Evolutionary conservation across 306 rosid species (phyloP).

Genomic region (Trichosanthes truncata): DNA sequence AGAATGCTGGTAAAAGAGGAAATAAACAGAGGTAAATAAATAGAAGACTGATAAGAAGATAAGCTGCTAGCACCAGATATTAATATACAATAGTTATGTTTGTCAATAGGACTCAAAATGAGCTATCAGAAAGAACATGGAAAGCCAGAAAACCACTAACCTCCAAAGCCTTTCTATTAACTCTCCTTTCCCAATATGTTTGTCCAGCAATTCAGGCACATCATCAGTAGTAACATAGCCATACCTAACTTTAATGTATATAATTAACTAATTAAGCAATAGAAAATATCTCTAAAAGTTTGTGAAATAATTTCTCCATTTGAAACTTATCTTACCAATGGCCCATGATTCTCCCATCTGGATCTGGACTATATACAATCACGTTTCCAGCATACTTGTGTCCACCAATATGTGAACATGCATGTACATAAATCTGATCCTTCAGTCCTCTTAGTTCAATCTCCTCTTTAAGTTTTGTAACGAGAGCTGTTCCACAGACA

Average conservation of each 20-base stretch:
- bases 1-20: background rate
- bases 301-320: background rate
- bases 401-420: slow-evolving; percentile 82
- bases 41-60: background rate
- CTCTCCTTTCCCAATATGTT: slow-evolving; percentile 75
- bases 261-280: background rate
- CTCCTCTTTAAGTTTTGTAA: slow-evolving; percentile 55
- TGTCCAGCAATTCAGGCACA: slow-evolving; percentile 72
- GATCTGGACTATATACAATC: slow-evolving; percentile 53
- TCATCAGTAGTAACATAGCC: slow-evolving; percentile 90
- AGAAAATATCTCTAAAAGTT: background rate
- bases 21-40: background rate
- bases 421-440: slow-evolving; percentile 44
- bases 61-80: background rate
- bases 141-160: slow-evolving; percentile 26
- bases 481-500: slow-evolving; percentile 76
- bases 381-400: slow-evolving; percentile 90
- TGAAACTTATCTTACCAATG: slow-evolving; percentile 51
- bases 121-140: background rate
- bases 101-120: background rate
- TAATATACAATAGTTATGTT: background rate
- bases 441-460: slow-evolving; percentile 47
- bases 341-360: slow-evolving; percentile 58
- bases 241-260: slow-evolving; percentile 44
- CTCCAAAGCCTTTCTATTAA: slow-evolving; percentile 75